Evolutionary conservation across 2,329 filamentous ascomycete genomes (phyloP), one percentile per base, ranked within the genome.

Genomic region (Trichoderma endophyticum): DNA sequence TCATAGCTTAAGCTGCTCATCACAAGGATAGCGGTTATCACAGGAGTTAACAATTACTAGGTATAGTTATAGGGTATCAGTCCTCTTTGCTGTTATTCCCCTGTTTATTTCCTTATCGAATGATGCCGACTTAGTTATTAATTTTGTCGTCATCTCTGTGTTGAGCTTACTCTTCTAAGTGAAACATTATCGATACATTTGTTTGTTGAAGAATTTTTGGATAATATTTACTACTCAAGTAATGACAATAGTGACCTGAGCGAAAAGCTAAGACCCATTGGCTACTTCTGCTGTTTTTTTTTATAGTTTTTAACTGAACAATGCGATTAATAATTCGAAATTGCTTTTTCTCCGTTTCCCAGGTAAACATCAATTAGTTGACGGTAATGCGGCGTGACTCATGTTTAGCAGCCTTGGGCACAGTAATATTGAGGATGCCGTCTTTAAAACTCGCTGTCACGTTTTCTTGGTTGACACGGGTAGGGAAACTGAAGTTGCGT

Each of bases 401-500:
- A 73, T 81, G 81, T 74, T 72, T 75, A 69, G 80, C 74, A 12
- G 73, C 68, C 73, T 76, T 76, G 60, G 90, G 90, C n/a, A 92
- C 86, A 21, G 83, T 77, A 73, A 92, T 83, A 73, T 78, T 87
- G 73, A 93, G 82, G 73, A 92, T 84, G 57, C 90, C 90, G 73
- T 92, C 86, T 80, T 87, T 86, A 75, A 92, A 85, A 63, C 80
- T 84, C 36, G 91, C 91, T 51, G 81, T 83, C 54, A 93, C 90
- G 4, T 78, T 81, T 18, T 88, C 86, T 75, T 87, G 85, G 77
- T 91, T 87, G 71, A 93, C 85, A 11, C 85, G 86, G 61, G 81
- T 80, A 0, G 90, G 89, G 84, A 93, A 92, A 78, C 82, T 87
- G 82, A 92, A 92, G 59, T 85, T 86, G 73, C 91, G 87, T 24